phyloP scores from a whole-genome alignment of 2,329 filamentous ascomycete species.

The Gnomoniopsis sp. region DNA sequence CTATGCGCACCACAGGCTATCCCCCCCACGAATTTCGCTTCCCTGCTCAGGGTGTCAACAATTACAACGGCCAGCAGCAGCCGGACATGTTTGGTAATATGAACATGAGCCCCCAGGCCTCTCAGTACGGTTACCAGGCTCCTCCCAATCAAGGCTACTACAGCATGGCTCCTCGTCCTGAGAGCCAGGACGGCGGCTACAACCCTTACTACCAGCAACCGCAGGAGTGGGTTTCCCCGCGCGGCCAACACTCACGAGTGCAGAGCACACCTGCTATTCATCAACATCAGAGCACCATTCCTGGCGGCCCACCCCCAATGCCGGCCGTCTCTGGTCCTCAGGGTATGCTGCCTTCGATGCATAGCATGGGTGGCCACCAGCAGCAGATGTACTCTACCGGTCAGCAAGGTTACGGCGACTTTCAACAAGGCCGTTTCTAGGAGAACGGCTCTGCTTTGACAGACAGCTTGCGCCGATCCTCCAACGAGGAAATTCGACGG shows the following conservation, averaged over 20 bases:
- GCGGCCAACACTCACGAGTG: slow-evolving; percentile 11
- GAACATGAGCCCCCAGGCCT: slow-evolving; percentile 4
- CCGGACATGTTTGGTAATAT: slow-evolving; percentile 10
- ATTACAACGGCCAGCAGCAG: background rate
- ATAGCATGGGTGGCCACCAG: slow-evolving; percentile 8
- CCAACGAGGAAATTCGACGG: background rate
- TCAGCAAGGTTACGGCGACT: slow-evolving; percentile 4
- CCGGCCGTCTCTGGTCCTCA: background rate
- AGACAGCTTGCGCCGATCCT: background rate
- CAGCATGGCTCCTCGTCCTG: background rate
- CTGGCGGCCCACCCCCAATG: slow-evolving; percentile 6
- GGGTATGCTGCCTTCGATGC: slow-evolving; percentile 14
- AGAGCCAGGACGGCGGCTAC: slow-evolving; percentile 5
- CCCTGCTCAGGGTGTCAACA: slow-evolving; percentile 2
- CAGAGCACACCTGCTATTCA: slow-evolving; percentile 12
- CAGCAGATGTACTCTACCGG: slow-evolving; percentile 3
- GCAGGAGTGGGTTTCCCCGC: slow-evolving; percentile 8
- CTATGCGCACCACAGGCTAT: slow-evolving; percentile 8
- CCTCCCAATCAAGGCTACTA: slow-evolving; percentile 9
- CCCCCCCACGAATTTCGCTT: slow-evolving; percentile 9
- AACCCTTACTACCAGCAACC: background rate
- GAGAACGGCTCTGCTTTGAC: background rate
- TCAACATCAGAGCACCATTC: slow-evolving; percentile 6
- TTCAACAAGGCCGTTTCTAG: slow-evolving; percentile 4
- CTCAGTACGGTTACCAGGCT: slow-evolving; percentile 4